Conservation (phyloP, 2,329 filamentous ascomycete genomes). For the Byssochlamys sp. region DNA sequence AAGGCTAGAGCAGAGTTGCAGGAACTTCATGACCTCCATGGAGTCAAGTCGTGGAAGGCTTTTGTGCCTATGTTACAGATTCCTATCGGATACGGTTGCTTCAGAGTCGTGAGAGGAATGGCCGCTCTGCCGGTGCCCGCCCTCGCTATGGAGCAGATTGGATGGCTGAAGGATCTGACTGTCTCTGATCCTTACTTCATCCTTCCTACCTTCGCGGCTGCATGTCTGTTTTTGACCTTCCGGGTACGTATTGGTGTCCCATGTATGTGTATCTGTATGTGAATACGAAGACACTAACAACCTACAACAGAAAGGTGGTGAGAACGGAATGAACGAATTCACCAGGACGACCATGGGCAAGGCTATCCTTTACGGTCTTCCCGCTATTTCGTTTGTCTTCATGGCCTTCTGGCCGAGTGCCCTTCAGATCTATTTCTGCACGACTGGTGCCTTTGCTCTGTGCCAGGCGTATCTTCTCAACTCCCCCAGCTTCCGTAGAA, state of each 20-base stretch:
- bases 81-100: conserved; percentile 70
- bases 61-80: conserved; percentile 53
- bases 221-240: conserved; percentile 49
- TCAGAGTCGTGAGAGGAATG: conserved; percentile 68
- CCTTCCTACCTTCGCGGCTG: conserved; percentile 55
- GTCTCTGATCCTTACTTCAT: conserved; percentile 66
- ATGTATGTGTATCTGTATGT: background rate
- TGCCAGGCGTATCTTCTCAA: conserved; percentile 40
- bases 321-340: conserved; percentile 25
- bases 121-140: conserved; percentile 67
- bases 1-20: conserved; percentile 40
- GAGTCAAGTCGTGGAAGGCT: conserved; percentile 43
- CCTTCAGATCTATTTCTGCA: conserved; percentile 55
- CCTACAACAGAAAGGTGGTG: conserved; percentile 27
- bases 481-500: conserved; percentile 20
- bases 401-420: conserved; percentile 47
- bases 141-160: conserved; percentile 57
- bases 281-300: background rate
- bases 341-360: conserved; percentile 20
- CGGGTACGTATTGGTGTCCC: conserved; percentile 38
- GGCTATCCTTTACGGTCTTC: conserved; percentile 38
- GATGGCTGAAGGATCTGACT: conserved; percentile 75
- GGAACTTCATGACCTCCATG: conserved; percentile 45
- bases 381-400: conserved; percentile 44
- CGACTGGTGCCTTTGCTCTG: conserved; percentile 27